Percentiles rank a stretch among this genome's conserved stretches.
phyloP scores from a whole-genome alignment of 441 rosid species.

The Mallotus repandus region DNA sequence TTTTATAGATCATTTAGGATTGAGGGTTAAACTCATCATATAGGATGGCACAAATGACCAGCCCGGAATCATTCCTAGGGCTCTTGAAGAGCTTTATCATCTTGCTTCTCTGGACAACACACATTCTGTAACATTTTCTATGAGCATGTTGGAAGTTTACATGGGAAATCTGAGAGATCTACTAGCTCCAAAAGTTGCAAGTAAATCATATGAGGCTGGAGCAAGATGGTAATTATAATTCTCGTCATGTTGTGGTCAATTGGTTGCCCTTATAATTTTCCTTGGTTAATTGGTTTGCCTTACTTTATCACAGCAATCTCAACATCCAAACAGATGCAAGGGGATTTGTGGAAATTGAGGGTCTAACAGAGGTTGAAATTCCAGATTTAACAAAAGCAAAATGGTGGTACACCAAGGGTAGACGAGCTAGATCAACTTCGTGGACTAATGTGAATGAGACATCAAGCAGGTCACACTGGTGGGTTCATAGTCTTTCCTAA shows the following conservation, averaged over 20 bases:
- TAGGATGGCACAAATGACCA: constrained; percentile 72
- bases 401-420: constrained; percentile 83
- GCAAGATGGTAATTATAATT: constrained; percentile 46
- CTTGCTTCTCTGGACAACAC: constrained; percentile 47
- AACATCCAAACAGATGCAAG: constrained; percentile 83
- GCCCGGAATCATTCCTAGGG: constrained; percentile 78
- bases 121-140: constrained; percentile 52
- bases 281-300: constrained; percentile 25
- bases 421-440: constrained; percentile 70
- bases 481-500: constrained; percentile 36
- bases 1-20: constrained; percentile 6
- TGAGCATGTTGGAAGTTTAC: constrained; percentile 95
- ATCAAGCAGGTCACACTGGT: constrained; percentile 97
- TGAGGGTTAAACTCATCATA: constrained; percentile 18
- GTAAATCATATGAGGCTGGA: constrained; percentile 40
- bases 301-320: constrained; percentile 62
- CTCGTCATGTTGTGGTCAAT: not conserved
- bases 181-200: constrained; percentile 54
- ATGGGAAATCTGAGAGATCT: constrained; percentile 80
- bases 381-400: constrained; percentile 56
- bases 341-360: constrained; percentile 76
- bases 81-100: constrained; percentile 62
- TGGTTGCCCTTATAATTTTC: not conserved
- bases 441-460: constrained; percentile 88
- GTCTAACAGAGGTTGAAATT: constrained; percentile 69